A percentile compares a stretch with the other conserved stretches of the same genome.
Conservation (phyloP, 305 asterid genomes). For the Fraxinus paxiana region DNA sequence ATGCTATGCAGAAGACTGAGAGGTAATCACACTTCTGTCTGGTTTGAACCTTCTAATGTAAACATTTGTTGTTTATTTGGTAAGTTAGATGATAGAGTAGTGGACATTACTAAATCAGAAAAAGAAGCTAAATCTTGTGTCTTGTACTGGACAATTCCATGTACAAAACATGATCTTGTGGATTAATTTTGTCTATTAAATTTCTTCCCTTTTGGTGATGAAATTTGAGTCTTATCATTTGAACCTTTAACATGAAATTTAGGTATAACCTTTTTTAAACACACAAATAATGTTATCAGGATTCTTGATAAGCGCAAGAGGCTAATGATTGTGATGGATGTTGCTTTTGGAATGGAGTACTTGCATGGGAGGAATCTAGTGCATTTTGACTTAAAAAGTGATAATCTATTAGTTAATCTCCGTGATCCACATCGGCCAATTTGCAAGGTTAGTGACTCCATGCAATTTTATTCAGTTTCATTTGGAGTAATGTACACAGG, state of each 20-base stretch:
- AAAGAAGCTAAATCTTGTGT: not conserved
- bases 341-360: constrained; percentile 97
- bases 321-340: constrained; percentile 85
- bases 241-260: not conserved
- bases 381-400: constrained; percentile 97
- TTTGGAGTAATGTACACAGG: not conserved
- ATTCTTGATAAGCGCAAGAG: constrained; percentile 87
- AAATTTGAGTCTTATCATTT: not conserved
- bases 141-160: not conserved
- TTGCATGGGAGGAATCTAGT: constrained; percentile 92
- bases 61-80: not conserved
- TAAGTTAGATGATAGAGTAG: not conserved
- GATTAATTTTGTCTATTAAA: not conserved
- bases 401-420: constrained; percentile 91
- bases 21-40: constrained; percentile 34
- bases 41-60: not conserved
- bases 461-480: not conserved
- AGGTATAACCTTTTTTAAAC: not conserved
- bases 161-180: not conserved
- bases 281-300: constrained; percentile 37
- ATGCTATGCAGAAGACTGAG: constrained; percentile 78
- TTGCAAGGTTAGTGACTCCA: constrained; percentile 72
- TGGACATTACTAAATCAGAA: not conserved
- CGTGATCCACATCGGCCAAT: constrained; percentile 98
- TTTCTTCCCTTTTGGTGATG: not conserved